Percentiles rank a stretch among this genome's conserved stretches.
These are phyloP conservation scores for Thelonectria rubi DNA, from an alignment of 2,329 filamentous ascomycete genomes.

Conservation along the genomic window DNA sequence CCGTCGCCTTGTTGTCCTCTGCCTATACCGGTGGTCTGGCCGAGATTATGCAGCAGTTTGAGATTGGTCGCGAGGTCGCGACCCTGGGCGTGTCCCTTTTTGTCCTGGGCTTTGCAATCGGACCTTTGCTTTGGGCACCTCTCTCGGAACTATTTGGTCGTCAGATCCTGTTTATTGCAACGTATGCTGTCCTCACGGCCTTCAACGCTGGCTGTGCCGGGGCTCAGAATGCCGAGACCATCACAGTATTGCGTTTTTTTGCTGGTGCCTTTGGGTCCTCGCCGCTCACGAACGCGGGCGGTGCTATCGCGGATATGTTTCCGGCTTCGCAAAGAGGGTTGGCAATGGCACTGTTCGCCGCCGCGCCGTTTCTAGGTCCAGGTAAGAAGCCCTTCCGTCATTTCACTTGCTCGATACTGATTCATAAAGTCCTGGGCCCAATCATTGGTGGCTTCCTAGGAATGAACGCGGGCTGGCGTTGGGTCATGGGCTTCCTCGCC, in stretches of 20 bases:
- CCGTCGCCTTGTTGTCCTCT: neutral
- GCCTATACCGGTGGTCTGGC: neutral
- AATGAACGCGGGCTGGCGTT: constrained; percentile 73
- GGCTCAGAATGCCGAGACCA: constrained; percentile 73
- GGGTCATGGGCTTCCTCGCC: constrained; percentile 83
- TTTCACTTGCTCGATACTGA: too few relatives aligned
- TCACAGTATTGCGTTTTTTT: constrained; percentile 76
- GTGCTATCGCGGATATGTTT: constrained; percentile 81
- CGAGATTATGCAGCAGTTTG: neutral
- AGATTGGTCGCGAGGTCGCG: neutral
- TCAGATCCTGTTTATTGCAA: constrained; percentile 61
- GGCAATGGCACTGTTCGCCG: constrained; percentile 81
- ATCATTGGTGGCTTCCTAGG: constrained; percentile 73
- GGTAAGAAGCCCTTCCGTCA: neutral
- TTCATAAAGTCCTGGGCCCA: constrained; percentile 47
- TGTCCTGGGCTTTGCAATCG: constrained; percentile 60
- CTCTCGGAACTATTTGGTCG: constrained; percentile 74
- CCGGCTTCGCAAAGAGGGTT: constrained; percentile 79
- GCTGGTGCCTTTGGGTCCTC: constrained; percentile 82
- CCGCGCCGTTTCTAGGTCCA: constrained; percentile 77
- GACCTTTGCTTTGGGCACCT: constrained; percentile 77
- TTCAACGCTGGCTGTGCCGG: constrained; percentile 81
- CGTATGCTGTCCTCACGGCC: constrained; percentile 72
- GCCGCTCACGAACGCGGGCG: constrained; percentile 81
- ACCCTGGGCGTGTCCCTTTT: neutral